Percentiles rank a stretch among this genome's conserved stretches.
These are phyloP conservation scores for Cryptococcus wingfieldii DNA, from an alignment of 1,284 basidiomycete genomes.

Conservation along the genomic window DNA sequence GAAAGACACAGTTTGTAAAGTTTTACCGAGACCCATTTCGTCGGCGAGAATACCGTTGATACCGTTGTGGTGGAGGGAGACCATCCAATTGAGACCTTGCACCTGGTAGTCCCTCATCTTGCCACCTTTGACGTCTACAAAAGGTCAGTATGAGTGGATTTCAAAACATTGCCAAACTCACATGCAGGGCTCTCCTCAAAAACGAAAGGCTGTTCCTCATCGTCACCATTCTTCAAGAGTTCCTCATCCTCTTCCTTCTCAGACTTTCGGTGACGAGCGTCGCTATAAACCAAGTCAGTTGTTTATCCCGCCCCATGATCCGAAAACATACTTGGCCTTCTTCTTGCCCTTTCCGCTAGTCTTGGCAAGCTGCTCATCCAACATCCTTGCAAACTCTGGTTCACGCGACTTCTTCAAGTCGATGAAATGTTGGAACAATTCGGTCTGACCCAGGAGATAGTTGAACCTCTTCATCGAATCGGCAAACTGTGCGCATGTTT, in stretches of 20 bases:
- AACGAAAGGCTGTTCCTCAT: slow-evolving; percentile 77
- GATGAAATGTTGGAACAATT: slow-evolving; percentile 92
- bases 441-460: slow-evolving; percentile 90
- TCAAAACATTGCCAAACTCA: slow-evolving; percentile 49
- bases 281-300: slow-evolving; percentile 49
- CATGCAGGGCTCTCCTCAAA: slow-evolving; percentile 89
- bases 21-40: slow-evolving; percentile 98
- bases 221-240: slow-evolving; percentile 77
- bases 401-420: slow-evolving; percentile 87
- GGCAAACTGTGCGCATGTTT: slow-evolving; percentile 57
- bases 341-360: slow-evolving; percentile 76
- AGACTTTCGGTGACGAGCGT: slow-evolving; percentile 81
- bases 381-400: slow-evolving; percentile 84
- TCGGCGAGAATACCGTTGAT: slow-evolving; percentile 90
- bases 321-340: slow-evolving; percentile 57
- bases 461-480: slow-evolving; percentile 94
- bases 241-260: slow-evolving; percentile 99
- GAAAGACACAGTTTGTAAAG: slow-evolving; percentile 96
- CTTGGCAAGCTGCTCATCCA: slow-evolving; percentile 60
- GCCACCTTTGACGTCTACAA: slow-evolving; percentile 73
- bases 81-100: slow-evolving; percentile 97
- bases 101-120: slow-evolving; percentile 91
- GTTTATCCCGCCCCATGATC: not conserved
- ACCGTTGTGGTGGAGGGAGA: slow-evolving; percentile 84
- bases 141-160: not conserved